Conservation (phyloP, 768 basidiomycete species). For the Tulasnella sp. region DNA sequence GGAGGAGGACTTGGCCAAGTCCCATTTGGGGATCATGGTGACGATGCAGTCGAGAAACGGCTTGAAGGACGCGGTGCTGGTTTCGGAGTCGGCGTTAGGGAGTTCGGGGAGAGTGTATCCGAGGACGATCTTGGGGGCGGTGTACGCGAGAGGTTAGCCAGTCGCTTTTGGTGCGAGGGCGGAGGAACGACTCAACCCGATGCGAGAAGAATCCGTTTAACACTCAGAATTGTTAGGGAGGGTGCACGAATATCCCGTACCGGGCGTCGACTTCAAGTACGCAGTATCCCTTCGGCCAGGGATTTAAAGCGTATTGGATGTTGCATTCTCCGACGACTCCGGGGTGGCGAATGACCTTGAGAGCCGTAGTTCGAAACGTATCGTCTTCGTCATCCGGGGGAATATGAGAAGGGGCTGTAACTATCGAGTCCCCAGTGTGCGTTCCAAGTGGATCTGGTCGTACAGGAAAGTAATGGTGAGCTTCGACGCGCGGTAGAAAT, state of each 20-base stretch:
- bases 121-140: conserved; percentile 96
- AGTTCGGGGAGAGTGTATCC: conserved; percentile 96
- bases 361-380: conserved; percentile 94
- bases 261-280: conserved; percentile 98
- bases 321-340: conserved; percentile 93
- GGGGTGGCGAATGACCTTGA: conserved; percentile 87
- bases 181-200: conserved; percentile 28
- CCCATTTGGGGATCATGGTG: conserved; percentile 99
- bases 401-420: conserved; percentile 96
- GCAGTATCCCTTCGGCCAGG: conserved; percentile 83
- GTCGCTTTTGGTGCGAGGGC: conserved; percentile 98
- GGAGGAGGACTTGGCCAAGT: conserved; percentile 87
- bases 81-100: conserved; percentile 98
- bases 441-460: conserved; percentile 87
- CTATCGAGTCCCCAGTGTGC: conserved; percentile 98
- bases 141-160: conserved; percentile 97
- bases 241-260: conserved; percentile 36
- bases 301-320: conserved; percentile 97
- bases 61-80: conserved; percentile 98
- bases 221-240: background rate
- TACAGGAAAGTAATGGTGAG: background rate
- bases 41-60: conserved; percentile 98
- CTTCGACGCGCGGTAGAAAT: background rate
- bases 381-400: conserved; percentile 97
- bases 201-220: conserved; percentile 7